These are phyloP conservation scores for Fusarium sp. DNA, from an alignment of 2,329 filamentous ascomycete species.

Conservation along the genomic window DNA sequence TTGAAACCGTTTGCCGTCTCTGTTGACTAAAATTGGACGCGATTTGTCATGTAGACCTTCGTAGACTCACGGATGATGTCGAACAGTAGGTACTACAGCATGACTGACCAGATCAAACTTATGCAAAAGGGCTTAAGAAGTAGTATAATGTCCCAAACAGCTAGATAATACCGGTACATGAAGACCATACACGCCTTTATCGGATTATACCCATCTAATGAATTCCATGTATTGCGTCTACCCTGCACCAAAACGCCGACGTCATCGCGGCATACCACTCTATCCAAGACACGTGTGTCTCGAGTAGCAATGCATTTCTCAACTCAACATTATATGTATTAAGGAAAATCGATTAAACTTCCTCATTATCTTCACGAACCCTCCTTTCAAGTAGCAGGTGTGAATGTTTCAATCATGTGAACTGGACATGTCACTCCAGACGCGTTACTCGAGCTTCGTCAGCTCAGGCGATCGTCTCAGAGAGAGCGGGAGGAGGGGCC, in stretches of 20 bases:
- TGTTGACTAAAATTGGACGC: no score
- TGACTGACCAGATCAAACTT: no score
- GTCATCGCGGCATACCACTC: conserved; percentile 28
- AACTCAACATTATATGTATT: no score
- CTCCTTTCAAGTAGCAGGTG: not conserved
- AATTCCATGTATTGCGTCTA: conserved; percentile 3
- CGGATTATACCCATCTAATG: no score
- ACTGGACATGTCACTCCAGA: conserved; percentile 40
- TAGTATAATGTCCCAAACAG: no score
- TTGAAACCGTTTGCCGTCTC: no score
- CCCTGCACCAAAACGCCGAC: conserved; percentile 28
- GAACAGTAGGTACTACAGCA: no score
- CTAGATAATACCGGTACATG: no score
- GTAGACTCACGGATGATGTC: no score
- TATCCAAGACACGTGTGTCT: conserved; percentile 12
- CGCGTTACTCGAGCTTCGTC: conserved; percentile 40
- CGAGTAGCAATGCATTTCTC: not conserved
- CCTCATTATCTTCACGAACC: not conserved
- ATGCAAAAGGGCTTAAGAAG: no score
- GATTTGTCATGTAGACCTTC: no score
- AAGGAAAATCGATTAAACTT: not conserved
- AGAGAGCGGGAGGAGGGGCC: conserved; percentile 36
- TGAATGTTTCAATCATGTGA: conserved; percentile 26
- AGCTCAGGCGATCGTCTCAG: conserved; percentile 25
- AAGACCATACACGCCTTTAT: not conserved